These are phyloP conservation scores for Cyclospora cayetanensis DNA, from an alignment of 169 alveolate species.

Conservation along the genomic window DNA sequence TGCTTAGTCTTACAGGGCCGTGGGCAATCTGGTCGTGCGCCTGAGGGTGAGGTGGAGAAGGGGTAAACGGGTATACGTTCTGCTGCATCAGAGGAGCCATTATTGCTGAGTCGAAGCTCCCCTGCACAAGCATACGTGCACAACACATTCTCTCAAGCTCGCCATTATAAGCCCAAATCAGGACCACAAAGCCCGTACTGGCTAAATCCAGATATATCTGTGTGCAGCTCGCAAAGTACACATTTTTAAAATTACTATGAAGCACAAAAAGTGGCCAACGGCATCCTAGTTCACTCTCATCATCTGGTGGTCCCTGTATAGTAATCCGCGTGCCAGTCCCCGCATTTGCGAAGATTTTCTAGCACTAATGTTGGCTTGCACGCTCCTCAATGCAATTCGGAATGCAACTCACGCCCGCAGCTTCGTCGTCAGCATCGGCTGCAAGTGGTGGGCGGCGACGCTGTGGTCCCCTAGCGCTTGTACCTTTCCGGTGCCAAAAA, in stretches of 20 bases:
- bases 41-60: conserved; percentile 46
- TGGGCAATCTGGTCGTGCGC: conserved; percentile 20
- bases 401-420: conserved; percentile 7
- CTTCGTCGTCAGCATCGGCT: conserved; percentile 15
- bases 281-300: no score
- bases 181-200: no score
- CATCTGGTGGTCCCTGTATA: no score
- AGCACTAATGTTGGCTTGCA: no score
- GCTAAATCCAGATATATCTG: no score
- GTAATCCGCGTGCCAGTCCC: no score
- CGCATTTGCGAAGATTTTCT: no score
- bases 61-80: conserved; percentile 36
- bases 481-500: conserved; percentile 66
- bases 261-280: no score
- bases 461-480: conserved; percentile 16
- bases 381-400: no score
- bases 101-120: conserved; percentile 56
- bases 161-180: no score
- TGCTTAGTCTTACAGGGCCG: background rate
- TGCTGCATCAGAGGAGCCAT: conserved; percentile 70
- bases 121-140: background rate
- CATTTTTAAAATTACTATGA: no score
- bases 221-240: no score
- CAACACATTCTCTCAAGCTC: background rate
- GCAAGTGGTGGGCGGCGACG: conserved; percentile 3